Base-by-base conservation (phyloP, 345 rosid genomes). In the Acer saccharum region DNA sequence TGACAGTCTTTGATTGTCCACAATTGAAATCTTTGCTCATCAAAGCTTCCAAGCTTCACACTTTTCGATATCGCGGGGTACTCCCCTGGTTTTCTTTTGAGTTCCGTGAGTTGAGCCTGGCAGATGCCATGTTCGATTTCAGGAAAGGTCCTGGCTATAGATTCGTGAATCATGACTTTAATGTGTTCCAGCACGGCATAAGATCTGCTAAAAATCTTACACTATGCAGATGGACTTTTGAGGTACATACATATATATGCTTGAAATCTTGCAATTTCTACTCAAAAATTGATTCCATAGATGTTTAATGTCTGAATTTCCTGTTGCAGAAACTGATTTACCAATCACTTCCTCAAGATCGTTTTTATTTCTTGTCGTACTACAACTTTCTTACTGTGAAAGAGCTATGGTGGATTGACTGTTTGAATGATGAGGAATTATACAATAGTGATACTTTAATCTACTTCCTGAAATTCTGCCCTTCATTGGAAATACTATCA, bases 351-450 rank as follows among this genome's bases (percentile, higher is more conserved):
- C 21, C 50, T 1, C 27, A 8, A 41, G 8, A 41, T 44, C 10
- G 48, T 1, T 44, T 7, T 29, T 17, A 16, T 3, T 39, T 0
- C 23, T 7, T 52, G 17, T 1, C 27, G 1, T 25, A 25, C 27
- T 25, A 25, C 27, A 14, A 60, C 11, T 50, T 76, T 50, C 12
- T 11, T 1, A 23, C 57, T 3, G 68, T 76, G 23, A 61, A 21
- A 60, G 57, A 55, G 35, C 43, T 76, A 58, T 76, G 79, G 67
- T 76, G 79, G 79, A 76, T 76, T 57, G 73, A 76, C 16, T 54
- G 58, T 18, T 29, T 46, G 41, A 25, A 41, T 7, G 75, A 57
- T 57, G 71, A 43, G 43, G 70, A 25, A 25, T 61, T 16, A 73
- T 73, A 68, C 73, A 43, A 39, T 9, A 41, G 44, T 16, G 73